Percentiles rank a stretch among this genome's conserved stretches.
Conservation (phyloP, 2,329 filamentous ascomycete genomes). For the Diaporthe velutina region DNA sequence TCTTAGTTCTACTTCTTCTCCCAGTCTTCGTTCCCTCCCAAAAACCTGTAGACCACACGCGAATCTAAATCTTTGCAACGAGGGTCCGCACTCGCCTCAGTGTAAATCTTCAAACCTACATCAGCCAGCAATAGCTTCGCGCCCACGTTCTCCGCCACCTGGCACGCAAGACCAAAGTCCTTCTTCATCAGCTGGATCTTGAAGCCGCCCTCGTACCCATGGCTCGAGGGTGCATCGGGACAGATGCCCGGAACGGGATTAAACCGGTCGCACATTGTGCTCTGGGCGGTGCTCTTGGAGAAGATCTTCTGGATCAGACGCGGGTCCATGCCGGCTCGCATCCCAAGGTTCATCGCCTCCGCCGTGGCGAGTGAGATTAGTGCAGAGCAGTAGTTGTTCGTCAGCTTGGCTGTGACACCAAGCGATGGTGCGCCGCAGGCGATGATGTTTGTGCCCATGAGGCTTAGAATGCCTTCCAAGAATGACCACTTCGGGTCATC, state of each 20-base stretch:
- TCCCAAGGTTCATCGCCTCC: constrained; percentile 72
- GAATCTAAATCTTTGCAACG: constrained; percentile 67
- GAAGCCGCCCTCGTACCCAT: constrained; percentile 63
- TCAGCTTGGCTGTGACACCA: constrained; percentile 70
- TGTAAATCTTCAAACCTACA: constrained; percentile 63
- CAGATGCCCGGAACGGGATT: constrained; percentile 51
- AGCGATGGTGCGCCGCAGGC: constrained; percentile 68
- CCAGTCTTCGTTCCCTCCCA: constrained; percentile 68
- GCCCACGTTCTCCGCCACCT: constrained; percentile 66
- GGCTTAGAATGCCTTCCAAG: constrained; percentile 57
- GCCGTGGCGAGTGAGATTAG: constrained; percentile 69
- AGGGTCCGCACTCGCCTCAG: constrained; percentile 62
- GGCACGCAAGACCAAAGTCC: constrained; percentile 67
- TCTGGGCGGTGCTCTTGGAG: constrained; percentile 47
- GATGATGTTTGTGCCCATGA: constrained; percentile 68
- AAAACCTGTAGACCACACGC: constrained; percentile 68
- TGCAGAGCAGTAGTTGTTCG: constrained; percentile 72
- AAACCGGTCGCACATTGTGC: constrained; percentile 48
- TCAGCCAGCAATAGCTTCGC: constrained; percentile 63
- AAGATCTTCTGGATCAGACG: constrained; percentile 59
- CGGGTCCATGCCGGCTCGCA: constrained; percentile 58
- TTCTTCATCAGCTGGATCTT: constrained; percentile 72
- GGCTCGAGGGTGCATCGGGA: constrained; percentile 46
- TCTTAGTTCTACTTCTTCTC: constrained; percentile 19
- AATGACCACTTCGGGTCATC: constrained; percentile 54